Evolutionary conservation across 495 filamentous ascomycete species (phyloP).

Genomic region (Neurospora intermedia): DNA sequence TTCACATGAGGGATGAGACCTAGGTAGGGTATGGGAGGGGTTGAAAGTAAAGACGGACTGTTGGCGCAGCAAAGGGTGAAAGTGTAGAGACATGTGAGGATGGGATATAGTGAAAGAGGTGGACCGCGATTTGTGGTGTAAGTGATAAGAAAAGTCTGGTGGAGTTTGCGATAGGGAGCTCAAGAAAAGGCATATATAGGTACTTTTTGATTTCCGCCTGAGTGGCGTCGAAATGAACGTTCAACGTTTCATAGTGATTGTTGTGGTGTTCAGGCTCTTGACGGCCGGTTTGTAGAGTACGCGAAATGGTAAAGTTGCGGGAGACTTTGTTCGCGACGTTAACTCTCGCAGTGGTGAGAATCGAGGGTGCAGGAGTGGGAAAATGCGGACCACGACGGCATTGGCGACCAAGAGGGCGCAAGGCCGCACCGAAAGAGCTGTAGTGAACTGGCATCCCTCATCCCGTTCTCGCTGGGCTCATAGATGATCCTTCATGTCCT

Average conservation of each 20-base stretch:
- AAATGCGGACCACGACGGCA: neutral
- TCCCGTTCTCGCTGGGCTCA: conserved; percentile 14
- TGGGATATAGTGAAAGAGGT: neutral
- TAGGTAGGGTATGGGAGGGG: no score
- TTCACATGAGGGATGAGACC: no score
- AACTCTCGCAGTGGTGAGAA: neutral
- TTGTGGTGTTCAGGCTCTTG: conserved; percentile 10
- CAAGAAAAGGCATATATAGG: neutral
- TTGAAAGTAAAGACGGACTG: no score
- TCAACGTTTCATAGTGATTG: conserved; percentile 78
- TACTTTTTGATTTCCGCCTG: conserved; percentile 77
- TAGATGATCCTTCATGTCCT: neutral
- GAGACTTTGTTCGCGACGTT: neutral
- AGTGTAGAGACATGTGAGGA: neutral
- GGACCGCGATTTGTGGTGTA: neutral
- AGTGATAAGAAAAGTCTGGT: neutral
- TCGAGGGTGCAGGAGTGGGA: neutral
- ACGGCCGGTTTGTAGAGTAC: neutral
- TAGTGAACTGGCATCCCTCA: conserved; percentile 45
- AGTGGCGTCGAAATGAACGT: conserved; percentile 57
- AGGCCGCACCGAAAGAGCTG: conserved; percentile 14
- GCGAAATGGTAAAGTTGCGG: neutral
- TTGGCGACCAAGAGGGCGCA: conserved; percentile 9
- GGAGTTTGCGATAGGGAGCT: neutral
- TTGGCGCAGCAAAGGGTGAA: no score